Evolutionary conservation across 2,329 filamentous ascomycete species (phyloP).

Genomic region (Hymenoscyphus scutula): DNA sequence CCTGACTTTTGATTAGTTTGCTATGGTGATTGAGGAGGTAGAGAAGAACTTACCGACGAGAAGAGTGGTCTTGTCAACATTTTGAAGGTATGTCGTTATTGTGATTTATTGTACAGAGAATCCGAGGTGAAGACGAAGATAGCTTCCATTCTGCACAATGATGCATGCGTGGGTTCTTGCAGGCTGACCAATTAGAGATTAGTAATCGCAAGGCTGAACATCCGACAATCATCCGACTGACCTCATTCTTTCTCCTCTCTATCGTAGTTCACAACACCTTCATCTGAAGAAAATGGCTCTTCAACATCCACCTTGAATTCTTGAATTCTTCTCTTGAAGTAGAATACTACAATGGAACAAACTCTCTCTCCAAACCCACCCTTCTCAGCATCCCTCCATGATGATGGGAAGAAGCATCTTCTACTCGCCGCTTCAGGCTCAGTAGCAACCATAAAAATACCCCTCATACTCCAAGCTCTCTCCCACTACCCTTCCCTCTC

Average conservation of each 20-base stretch:
- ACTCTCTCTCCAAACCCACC: conserved; percentile 6
- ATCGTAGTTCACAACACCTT: neutral
- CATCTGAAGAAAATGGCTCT: neutral
- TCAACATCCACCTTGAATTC: conserved; percentile 9
- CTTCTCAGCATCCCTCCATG: conserved; percentile 34
- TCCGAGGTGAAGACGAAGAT: neutral
- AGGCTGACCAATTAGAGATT: conserved; percentile 32
- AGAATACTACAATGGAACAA: neutral
- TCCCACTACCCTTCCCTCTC: conserved; percentile 55
- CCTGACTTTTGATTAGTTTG: conserved; percentile 35
- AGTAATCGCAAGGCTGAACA: conserved; percentile 28
- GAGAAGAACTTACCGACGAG: conserved; percentile 28
- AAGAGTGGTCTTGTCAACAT: conserved; percentile 34
- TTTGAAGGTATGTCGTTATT: conserved; percentile 12
- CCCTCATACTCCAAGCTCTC: conserved; percentile 61
- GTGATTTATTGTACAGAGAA: neutral
- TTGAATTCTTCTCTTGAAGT: neutral
- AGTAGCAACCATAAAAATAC: conserved; percentile 86
- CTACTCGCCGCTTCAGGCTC: conserved; percentile 67
- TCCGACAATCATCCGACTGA: conserved; percentile 3
- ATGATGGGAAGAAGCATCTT: conserved; percentile 57
- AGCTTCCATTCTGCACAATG: conserved; percentile 3
- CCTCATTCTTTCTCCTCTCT: neutral
- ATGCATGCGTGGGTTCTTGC: conserved; percentile 13
- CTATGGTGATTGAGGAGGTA: neutral